Conservation (phyloP, 768 basidiomycete genomes). For the Ephemerocybe angulata region DNA sequence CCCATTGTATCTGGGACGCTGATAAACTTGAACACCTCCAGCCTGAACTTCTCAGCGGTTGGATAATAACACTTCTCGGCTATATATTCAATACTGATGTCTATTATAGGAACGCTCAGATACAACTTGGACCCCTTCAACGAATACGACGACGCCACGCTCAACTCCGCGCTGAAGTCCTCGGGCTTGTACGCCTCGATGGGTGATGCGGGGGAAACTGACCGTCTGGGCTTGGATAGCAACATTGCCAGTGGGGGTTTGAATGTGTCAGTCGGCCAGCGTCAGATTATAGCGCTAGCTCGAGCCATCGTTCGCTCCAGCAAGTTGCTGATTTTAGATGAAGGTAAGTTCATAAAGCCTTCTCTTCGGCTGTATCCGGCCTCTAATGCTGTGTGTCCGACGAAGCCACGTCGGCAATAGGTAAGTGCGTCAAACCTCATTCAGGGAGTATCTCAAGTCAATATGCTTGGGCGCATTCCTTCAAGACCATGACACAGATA, state of each 20-base stretch:
- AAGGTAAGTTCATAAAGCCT: too few relatives aligned
- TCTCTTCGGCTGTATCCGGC: too few relatives aligned
- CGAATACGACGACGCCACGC: slow-evolving; percentile 44
- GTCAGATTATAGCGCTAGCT: slow-evolving; percentile 61
- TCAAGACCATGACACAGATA: too few relatives aligned
- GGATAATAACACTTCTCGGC: too few relatives aligned
- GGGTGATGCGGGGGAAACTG: slow-evolving; percentile 42
- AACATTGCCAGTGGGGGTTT: slow-evolving; percentile 47
- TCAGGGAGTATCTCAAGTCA: too few relatives aligned
- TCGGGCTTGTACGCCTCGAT: slow-evolving; percentile 35
- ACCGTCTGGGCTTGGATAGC: slow-evolving; percentile 42
- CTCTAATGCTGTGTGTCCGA: too few relatives aligned
- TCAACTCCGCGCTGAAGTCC: slow-evolving; percentile 36
- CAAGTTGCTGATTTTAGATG: slow-evolving; percentile 55
- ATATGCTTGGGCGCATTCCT: too few relatives aligned
- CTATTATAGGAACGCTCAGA: slow-evolving; percentile 58
- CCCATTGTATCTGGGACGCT: too few relatives aligned
- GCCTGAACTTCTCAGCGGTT: slow-evolving; percentile 40
- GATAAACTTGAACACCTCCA: too few relatives aligned
- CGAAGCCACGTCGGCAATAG: too few relatives aligned
- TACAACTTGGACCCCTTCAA: slow-evolving; percentile 61
- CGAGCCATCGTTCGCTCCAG: slow-evolving; percentile 54
- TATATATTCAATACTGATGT: too few relatives aligned
- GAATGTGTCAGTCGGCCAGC: slow-evolving; percentile 73
- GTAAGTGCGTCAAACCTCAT: too few relatives aligned